These are phyloP conservation scores for Podila clonocystis DNA, from an alignment of 192 early-diverging fungal species.

Conservation along the genomic window DNA sequence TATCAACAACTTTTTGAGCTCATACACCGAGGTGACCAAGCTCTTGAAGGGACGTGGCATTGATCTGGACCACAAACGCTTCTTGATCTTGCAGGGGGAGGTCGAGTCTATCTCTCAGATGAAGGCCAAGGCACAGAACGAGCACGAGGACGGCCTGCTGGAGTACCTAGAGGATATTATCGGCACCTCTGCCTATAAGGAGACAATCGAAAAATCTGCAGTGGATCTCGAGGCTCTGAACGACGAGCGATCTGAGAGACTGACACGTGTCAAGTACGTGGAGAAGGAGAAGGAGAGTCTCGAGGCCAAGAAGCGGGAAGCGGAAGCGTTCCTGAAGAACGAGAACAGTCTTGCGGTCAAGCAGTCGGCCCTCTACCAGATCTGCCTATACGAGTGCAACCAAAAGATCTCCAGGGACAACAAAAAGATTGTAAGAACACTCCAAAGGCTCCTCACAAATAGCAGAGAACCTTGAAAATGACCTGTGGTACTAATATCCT, in stretches of 20 bases:
- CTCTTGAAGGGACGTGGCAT: slow-evolving; percentile 87
- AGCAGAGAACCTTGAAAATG: background rate
- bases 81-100: slow-evolving; percentile 96
- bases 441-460: background rate
- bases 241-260: slow-evolving; percentile 78
- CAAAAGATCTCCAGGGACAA: slow-evolving; percentile 58
- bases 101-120: slow-evolving; percentile 99
- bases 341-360: slow-evolving; percentile 83
- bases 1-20: slow-evolving; percentile 73
- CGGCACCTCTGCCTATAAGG: slow-evolving; percentile 91
- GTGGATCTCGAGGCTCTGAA: slow-evolving; percentile 79
- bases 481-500: background rate
- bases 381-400: slow-evolving; percentile 71
- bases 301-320: slow-evolving; percentile 84
- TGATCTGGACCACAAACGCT: slow-evolving; percentile 98
- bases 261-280: slow-evolving; percentile 88
- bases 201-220: slow-evolving; percentile 79
- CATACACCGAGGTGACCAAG: slow-evolving; percentile 84
- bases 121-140: slow-evolving; percentile 94
- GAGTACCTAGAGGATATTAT: slow-evolving; percentile 99
- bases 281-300: slow-evolving; percentile 87
- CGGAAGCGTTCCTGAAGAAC: slow-evolving; percentile 78
- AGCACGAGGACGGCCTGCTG: slow-evolving; percentile 93
- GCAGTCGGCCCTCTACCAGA: slow-evolving; percentile 82
- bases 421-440: slow-evolving; percentile 52